Conservation (phyloP, 1,139 yeast genomes). For the Yarrowia galli region DNA sequence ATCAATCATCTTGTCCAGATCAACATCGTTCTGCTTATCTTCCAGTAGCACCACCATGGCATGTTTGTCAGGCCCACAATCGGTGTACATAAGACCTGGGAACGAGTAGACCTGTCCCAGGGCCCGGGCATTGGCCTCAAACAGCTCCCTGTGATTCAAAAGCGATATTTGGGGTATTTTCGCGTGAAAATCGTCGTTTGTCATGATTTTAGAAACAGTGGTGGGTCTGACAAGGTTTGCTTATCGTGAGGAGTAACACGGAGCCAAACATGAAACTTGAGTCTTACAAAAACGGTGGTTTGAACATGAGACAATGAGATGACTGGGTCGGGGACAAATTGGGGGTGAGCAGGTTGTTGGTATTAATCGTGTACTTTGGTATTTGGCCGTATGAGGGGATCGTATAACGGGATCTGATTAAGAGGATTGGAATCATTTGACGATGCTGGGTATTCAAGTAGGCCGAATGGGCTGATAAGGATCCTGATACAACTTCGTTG, state of each 20-base stretch:
- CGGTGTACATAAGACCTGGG: neutral
- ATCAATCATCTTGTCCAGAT: conserved; percentile 19
- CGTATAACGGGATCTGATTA: too few species aligned
- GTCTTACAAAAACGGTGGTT: neutral
- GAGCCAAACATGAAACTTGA: neutral
- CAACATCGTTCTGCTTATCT: neutral
- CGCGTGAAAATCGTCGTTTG: neutral
- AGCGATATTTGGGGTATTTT: conserved; percentile 7
- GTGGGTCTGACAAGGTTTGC: conserved; percentile 1
- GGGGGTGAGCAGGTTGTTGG: too few species aligned
- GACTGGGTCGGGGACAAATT: too few species aligned
- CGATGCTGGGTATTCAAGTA: too few species aligned
- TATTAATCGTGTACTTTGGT: too few species aligned
- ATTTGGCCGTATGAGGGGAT: too few species aligned
- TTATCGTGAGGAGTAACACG: conserved; percentile 1
- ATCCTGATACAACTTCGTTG: too few species aligned
- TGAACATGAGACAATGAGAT: too few species aligned
- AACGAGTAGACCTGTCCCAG: conserved; percentile 12
- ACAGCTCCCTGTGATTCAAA: conserved; percentile 25
- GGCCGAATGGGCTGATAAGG: too few species aligned
- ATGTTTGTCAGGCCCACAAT: conserved; percentile 1
- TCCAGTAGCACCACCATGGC: conserved; percentile 16
- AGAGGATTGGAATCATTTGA: too few species aligned
- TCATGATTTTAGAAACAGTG: neutral
- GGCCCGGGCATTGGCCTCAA: conserved; percentile 19